Evolutionary conservation across 140 eudicot species (phyloP).

Genomic region (Ambrosia hybrid): DNA sequence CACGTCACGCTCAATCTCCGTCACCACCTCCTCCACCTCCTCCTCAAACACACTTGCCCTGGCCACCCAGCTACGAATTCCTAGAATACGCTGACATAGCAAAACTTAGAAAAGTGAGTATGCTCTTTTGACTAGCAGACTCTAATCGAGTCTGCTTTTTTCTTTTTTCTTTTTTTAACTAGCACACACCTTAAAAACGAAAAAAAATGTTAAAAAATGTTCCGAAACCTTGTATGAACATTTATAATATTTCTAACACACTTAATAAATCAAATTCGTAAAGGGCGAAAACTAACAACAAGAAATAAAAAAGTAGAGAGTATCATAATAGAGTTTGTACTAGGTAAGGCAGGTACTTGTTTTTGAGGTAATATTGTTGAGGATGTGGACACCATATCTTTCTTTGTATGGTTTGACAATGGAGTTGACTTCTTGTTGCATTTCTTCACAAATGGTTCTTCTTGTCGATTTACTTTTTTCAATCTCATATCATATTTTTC

Average conservation of each 20-base stretch:
- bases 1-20: conserved; percentile 67
- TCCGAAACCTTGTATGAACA: too few relatives aligned
- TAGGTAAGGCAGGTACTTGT: conserved; percentile 46
- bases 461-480: conserved; percentile 57
- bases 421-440: conserved; percentile 54
- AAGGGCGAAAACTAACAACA: background rate
- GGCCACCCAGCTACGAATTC: background rate
- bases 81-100: too few relatives aligned
- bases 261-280: too few relatives aligned
- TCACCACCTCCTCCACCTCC: conserved; percentile 59
- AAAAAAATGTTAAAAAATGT: too few relatives aligned
- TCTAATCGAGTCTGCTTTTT: too few relatives aligned
- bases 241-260: too few relatives aligned
- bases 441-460: conserved; percentile 56
- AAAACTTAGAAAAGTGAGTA: too few relatives aligned
- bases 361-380: conserved; percentile 44
- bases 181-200: too few relatives aligned
- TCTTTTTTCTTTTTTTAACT: too few relatives aligned
- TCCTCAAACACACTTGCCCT: conserved; percentile 40
- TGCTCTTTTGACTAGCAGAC: too few relatives aligned
- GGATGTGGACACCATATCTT: conserved; percentile 47
- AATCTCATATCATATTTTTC: conserved; percentile 36
- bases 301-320: background rate
- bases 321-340: conserved; percentile 7
- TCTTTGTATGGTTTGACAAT: conserved; percentile 66